A percentile compares a stretch with the other conserved stretches of the same genome.
phyloP scores from a whole-genome alignment of 768 basidiomycete genomes.

The Rhodotorula toruloides region DNA sequence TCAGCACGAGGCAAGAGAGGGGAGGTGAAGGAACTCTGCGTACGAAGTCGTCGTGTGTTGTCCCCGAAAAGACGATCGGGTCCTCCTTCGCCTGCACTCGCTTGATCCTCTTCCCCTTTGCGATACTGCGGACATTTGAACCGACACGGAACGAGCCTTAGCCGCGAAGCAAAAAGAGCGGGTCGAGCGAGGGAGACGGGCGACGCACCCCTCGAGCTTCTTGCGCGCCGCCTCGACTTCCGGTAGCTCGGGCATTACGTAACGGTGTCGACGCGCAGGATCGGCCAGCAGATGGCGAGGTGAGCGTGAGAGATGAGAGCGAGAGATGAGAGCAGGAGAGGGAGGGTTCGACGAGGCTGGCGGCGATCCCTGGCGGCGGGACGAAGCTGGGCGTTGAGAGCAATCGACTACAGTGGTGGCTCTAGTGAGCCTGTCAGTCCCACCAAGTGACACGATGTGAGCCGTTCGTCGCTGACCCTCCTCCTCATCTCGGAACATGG shows the following conservation, averaged over 20 bases:
- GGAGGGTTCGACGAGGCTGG: too few relatives aligned
- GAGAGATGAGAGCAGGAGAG: too few relatives aligned
- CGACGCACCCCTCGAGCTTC: conserved; percentile 5
- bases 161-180: neutral
- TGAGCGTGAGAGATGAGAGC: too few relatives aligned
- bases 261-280: neutral
- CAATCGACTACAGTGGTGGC: too few relatives aligned
- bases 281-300: too few relatives aligned
- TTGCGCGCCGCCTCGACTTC: conserved; percentile 29
- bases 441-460: too few relatives aligned
- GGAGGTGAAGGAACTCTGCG: neutral
- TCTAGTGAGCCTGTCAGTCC: too few relatives aligned
- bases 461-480: too few relatives aligned
- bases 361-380: too few relatives aligned
- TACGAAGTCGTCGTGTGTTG: conserved; percentile 25
- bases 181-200: neutral
- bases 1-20: neutral
- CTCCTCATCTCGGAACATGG: too few relatives aligned
- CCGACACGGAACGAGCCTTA: neutral
- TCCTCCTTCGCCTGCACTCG: conserved; percentile 28
- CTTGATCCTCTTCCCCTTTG: conserved; percentile 29
- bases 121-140: neutral
- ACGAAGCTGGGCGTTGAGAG: too few relatives aligned
- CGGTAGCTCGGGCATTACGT: conserved; percentile 25
- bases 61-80: conserved; percentile 36